A percentile compares a stretch with the other conserved stretches of the same genome.
phyloP scores from a whole-genome alignment of 192 early-diverging fungal species.

The Coemansia umbellata region DNA sequence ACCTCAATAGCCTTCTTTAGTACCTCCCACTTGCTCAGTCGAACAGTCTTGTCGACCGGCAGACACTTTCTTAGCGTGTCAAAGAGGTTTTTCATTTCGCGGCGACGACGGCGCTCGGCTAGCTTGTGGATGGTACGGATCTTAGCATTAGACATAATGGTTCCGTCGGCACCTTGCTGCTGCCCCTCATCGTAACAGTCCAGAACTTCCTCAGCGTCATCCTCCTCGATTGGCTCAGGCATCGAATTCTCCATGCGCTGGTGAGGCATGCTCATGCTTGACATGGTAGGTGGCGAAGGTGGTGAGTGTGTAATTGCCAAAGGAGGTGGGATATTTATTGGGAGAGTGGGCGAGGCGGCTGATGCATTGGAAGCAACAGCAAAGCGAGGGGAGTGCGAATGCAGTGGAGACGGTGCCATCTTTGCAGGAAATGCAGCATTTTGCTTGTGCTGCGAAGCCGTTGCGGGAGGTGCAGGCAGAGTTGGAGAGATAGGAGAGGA shows the following conservation, averaged over 20 bases:
- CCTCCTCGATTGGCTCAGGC: conserved; percentile 29
- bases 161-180: conserved; percentile 6
- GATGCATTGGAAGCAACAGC: not conserved
- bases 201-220: conserved; percentile 24
- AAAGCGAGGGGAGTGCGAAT: not conserved
- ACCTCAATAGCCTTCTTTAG: conserved; percentile 74
- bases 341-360: not conserved
- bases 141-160: conserved; percentile 58
- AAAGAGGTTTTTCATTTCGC: conserved; percentile 90
- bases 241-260: conserved; percentile 22
- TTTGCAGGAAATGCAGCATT: not conserved
- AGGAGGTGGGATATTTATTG: not conserved
- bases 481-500: conserved; percentile 3
- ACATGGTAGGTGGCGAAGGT: not conserved
- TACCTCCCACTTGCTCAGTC: conserved; percentile 89
- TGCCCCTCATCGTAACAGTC: conserved; percentile 29
- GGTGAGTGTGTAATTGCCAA: not conserved
- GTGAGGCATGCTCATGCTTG: not conserved
- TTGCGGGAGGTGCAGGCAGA: not conserved
- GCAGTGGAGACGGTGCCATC: not conserved
- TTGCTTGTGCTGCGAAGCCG: not conserved
- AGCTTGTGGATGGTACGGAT: conserved; percentile 83
- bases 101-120: conserved; percentile 81
- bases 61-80: conserved; percentile 75
- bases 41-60: conserved; percentile 73